Conservation (phyloP, 768 basidiomycete species). For the Lanmaoa rubissima region DNA sequence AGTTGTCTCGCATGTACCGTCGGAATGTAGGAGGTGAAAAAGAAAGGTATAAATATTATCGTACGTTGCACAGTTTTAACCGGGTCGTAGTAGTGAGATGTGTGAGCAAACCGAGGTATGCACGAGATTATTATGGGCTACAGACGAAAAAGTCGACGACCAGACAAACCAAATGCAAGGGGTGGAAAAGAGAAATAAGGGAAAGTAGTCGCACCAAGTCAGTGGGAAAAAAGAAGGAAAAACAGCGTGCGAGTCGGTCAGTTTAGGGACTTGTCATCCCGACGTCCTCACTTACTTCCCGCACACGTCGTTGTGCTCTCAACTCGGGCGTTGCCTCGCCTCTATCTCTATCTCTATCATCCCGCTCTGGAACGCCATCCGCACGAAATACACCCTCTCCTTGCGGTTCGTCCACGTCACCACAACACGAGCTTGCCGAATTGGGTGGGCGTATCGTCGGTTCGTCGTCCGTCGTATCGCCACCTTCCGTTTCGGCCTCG, state of each 20-base stretch:
- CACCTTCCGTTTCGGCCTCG: constrained; percentile 52
- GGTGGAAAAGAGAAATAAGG: not conserved
- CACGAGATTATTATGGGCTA: constrained; percentile 24
- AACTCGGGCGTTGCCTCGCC: constrained; percentile 34
- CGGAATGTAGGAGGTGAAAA: not conserved
- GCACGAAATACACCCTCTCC: constrained; percentile 30
- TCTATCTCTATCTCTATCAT: constrained; percentile 28
- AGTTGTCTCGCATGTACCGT: not conserved
- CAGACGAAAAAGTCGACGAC: constrained; percentile 9
- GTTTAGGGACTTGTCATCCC: constrained; percentile 32
- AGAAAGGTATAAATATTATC: constrained; percentile 32
- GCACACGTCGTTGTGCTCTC: constrained; percentile 29
- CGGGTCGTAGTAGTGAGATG: constrained; percentile 8
- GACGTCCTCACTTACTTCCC: constrained; percentile 31
- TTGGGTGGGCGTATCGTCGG: constrained; percentile 68
- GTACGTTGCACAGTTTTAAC: constrained; percentile 24
- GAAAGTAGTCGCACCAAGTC: not conserved
- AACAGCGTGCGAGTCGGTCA: not conserved
- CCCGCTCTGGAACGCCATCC: constrained; percentile 14
- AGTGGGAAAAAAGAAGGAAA: not conserved
- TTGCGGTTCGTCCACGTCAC: constrained; percentile 37
- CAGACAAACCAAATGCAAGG: constrained; percentile 12
- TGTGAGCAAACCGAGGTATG: constrained; percentile 26
- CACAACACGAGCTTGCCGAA: constrained; percentile 39
- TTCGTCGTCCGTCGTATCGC: constrained; percentile 71